Conservation (phyloP, 2,329 filamentous ascomycete species). For the Sporothrix globosa region DNA sequence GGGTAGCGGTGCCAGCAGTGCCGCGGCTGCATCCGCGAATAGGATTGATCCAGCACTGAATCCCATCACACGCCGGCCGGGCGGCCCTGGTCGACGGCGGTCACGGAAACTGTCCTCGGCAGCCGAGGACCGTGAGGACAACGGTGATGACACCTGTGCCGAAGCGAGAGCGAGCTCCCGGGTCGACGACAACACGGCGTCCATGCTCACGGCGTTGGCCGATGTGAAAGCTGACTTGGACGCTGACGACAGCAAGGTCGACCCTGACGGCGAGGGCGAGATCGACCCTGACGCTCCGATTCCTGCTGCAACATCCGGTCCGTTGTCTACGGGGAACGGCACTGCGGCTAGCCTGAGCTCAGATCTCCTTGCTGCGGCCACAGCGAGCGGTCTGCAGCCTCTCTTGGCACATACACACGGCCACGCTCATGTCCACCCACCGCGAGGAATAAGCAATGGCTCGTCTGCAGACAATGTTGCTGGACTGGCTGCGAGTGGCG, state of each 20-base stretch:
- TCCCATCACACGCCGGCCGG: constrained; percentile 62
- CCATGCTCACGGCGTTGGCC: background rate
- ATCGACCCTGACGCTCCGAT: constrained; percentile 6
- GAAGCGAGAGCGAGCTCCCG: background rate
- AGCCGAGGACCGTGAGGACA: constrained; percentile 28
- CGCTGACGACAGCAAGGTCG: background rate
- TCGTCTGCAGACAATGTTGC: background rate
- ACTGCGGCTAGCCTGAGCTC: background rate
- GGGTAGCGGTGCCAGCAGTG: background rate
- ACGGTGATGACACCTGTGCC: background rate
- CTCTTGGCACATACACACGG: constrained; percentile 4
- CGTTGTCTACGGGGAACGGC: background rate
- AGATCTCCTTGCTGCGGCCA: constrained; percentile 25
- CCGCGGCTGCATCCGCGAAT: constrained; percentile 39
- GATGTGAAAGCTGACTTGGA: constrained; percentile 9
- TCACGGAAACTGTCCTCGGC: constrained; percentile 50
- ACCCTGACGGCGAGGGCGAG: constrained; percentile 19
- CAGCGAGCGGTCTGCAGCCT: constrained; percentile 5
- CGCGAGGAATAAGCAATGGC: background rate
- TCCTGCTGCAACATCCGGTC: background rate
- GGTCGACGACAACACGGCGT: background rate
- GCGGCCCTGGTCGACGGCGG: constrained; percentile 59
- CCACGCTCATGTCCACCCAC: background rate
- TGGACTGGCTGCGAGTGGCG: background rate
- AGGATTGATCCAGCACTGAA: constrained; percentile 57